phyloP scores from a whole-genome alignment of 2,329 filamentous ascomycete species.

The Xylaria sp. region DNA sequence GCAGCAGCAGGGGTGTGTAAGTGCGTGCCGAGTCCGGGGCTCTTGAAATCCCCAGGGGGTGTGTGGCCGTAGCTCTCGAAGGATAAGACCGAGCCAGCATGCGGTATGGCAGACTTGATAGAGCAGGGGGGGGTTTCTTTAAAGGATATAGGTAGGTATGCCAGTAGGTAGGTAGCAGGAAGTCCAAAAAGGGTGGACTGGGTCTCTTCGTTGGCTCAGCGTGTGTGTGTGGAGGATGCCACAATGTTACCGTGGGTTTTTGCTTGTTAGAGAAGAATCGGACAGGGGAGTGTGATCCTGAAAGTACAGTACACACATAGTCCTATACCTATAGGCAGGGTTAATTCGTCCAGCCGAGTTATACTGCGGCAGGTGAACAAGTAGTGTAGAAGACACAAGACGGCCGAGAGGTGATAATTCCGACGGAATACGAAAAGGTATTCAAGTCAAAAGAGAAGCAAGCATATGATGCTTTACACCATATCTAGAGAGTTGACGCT shows the following conservation, averaged over 20 bases:
- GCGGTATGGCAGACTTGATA: conserved; percentile 51
- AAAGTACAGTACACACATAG: conserved; percentile 41
- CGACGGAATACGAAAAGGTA: conserved; percentile 21
- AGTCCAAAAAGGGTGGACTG: conserved; percentile 47
- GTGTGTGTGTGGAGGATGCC: conserved; percentile 44
- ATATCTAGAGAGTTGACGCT: conserved; percentile 7
- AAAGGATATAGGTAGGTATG: conserved; percentile 46
- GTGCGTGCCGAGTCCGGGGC: conserved; percentile 48
- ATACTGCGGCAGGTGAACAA: conserved; percentile 30
- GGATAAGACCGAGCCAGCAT: conserved; percentile 44
- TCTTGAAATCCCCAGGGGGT: conserved; percentile 46
- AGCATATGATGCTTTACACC: conserved; percentile 15
- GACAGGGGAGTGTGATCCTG: conserved; percentile 40
- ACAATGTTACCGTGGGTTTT: conserved; percentile 49
- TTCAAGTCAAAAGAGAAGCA: conserved; percentile 19
- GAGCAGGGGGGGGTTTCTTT: conserved; percentile 45
- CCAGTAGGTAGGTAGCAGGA: conserved; percentile 39
- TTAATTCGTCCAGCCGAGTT: conserved; percentile 41
- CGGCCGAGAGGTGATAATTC: conserved; percentile 32
- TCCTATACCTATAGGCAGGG: conserved; percentile 40
- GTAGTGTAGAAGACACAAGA: conserved; percentile 44
- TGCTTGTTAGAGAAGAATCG: conserved; percentile 45
- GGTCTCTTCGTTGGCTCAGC: conserved; percentile 42
- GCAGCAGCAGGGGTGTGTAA: conserved; percentile 52
- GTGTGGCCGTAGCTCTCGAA: conserved; percentile 44